phyloP scores from a whole-genome alignment of 108 stramenopile species.

The Cylindrotheca closterium region DNA sequence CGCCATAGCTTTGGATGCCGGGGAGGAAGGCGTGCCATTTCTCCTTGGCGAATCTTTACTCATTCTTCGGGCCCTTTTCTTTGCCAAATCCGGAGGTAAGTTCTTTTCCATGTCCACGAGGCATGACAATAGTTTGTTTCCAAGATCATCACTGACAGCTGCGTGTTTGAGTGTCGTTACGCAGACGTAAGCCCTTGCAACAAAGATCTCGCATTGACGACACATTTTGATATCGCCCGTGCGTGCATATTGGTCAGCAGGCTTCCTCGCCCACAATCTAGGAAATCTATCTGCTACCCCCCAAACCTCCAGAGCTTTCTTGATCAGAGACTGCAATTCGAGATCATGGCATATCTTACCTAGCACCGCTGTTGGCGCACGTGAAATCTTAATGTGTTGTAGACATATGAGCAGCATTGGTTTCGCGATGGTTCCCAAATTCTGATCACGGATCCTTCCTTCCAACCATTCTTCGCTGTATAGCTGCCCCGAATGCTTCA shows the following conservation, averaged over 20 bases:
- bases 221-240: not conserved
- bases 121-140: not conserved
- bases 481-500: constrained; percentile 7
- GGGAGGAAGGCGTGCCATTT: too few relatives aligned
- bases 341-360: constrained; percentile 9
- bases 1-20: too few relatives aligned
- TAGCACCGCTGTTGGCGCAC: constrained; percentile 1
- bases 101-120: not conserved
- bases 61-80: too few relatives aligned
- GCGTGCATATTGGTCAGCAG: not conserved
- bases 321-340: constrained; percentile 3
- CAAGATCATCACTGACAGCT: not conserved
- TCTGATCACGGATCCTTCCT: constrained; percentile 13
- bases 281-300: constrained; percentile 3
- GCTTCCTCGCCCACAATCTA: constrained; percentile 1
- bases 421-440: constrained; percentile 1
- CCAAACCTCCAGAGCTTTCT: constrained; percentile 9
- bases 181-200: constrained; percentile 15
- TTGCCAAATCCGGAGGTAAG: too few relatives aligned
- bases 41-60: too few relatives aligned
- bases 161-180: constrained; percentile 2
- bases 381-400: constrained; percentile 11
- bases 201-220: constrained; percentile 21
- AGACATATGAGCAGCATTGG: constrained; percentile 19
- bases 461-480: constrained; percentile 18